A percentile compares a stretch with the other conserved stretches of the same genome.
phyloP scores from a whole-genome alignment of 208 protist genomes.

The Leishmania turanica region DNA sequence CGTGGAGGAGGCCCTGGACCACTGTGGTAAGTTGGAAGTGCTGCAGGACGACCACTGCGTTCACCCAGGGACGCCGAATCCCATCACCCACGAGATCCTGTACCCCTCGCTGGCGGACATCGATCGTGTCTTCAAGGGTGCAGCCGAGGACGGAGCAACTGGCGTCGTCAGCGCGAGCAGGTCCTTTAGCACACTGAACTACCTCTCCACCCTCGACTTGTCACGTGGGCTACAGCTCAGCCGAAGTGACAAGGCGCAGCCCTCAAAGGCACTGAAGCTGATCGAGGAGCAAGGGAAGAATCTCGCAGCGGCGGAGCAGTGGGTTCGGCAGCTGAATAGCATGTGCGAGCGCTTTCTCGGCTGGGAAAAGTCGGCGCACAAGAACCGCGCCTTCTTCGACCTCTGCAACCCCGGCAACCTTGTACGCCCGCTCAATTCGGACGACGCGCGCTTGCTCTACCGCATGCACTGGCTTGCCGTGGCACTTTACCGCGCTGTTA shows the following conservation, averaged over 20 bases:
- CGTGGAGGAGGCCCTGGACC: constrained; percentile 37
- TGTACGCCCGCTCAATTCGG: constrained; percentile 34
- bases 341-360: constrained; percentile 52
- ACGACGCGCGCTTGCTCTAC: constrained; percentile 41
- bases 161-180: no score
- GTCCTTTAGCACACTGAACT: constrained; percentile 12
- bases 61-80: constrained; percentile 12
- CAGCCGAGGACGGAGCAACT: not conserved
- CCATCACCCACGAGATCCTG: constrained; percentile 27
- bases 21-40: constrained; percentile 27
- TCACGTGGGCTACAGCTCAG: constrained; percentile 16
- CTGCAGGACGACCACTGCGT: constrained; percentile 24
- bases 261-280: constrained; percentile 23
- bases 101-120: constrained; percentile 49
- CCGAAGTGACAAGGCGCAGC: constrained; percentile 12
- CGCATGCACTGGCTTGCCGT: constrained; percentile 62
- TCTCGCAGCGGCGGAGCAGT: constrained; percentile 30
- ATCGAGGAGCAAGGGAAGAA: constrained; percentile 37
- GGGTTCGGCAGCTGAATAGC: constrained; percentile 41
- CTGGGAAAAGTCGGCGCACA: constrained; percentile 33
- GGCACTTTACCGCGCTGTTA: constrained; percentile 38
- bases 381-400: constrained; percentile 34
- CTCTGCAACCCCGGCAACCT: constrained; percentile 30
- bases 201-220: constrained; percentile 15
- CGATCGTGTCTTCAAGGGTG: constrained; percentile 12